phyloP scores from a whole-genome alignment of 2,329 filamentous ascomycete species.

The Aspergillus luchuensis region DNA sequence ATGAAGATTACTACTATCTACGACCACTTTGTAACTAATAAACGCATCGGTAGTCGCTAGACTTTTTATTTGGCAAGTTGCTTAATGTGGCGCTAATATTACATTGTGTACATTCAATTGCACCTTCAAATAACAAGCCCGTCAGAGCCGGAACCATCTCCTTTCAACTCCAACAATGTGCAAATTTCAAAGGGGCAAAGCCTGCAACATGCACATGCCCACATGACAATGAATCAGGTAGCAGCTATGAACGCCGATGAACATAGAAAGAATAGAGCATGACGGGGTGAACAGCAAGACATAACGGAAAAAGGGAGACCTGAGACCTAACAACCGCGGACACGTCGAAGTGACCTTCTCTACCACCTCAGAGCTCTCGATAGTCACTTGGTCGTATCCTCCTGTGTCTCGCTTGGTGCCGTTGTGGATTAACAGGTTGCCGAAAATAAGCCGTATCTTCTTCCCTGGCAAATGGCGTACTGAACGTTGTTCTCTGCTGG shows the following conservation, averaged over 20 bases:
- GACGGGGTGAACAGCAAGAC: too few relatives aligned
- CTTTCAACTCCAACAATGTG: neutral
- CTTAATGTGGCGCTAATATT: neutral
- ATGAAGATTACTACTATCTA: too few relatives aligned
- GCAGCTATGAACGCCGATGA: neutral
- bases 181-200: neutral
- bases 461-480: slow-evolving; percentile 59
- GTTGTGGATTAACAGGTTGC: slow-evolving; percentile 91
- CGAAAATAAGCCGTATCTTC: slow-evolving; percentile 93
- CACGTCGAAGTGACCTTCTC: neutral
- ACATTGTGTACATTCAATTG: neutral
- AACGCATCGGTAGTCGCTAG: neutral
- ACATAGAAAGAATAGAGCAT: neutral
- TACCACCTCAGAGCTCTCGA: slow-evolving; percentile 65
- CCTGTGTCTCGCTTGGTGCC: slow-evolving; percentile 79
- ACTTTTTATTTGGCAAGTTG: neutral
- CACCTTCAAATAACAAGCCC: neutral
- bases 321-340: neutral
- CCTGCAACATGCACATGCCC: neutral
- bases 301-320: neutral
- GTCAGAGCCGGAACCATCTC: neutral
- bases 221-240: neutral
- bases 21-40: neutral
- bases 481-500: slow-evolving; percentile 59
- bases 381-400: slow-evolving; percentile 87